Base-by-base conservation (phyloP, 371 early-diverging fungal genomes). In the Mortierella sp. region DNA sequence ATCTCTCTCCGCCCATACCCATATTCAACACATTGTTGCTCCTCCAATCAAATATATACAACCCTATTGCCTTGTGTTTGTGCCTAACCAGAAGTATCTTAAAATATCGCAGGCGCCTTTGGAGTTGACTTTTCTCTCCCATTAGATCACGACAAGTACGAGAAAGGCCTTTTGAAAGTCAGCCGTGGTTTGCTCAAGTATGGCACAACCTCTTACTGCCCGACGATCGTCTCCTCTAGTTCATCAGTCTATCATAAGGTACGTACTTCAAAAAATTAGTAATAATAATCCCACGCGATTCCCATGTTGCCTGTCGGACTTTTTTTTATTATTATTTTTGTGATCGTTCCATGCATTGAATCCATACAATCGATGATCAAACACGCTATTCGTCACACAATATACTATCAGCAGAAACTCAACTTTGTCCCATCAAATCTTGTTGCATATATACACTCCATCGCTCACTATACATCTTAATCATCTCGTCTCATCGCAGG, bases 141-240 rank as follows among this genome's bases (percentile, higher is more conserved):
- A 43, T 83, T 91, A 1, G 89, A 91, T 43, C 66, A 81, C 16
- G 86, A 86, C n/a, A 86, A 83, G 19, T 69, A 84, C 21, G 79
- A 83, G 7, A 86, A 84, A 58, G 84, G 75, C 28, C 83, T 94
- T 4, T 81, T 86, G 47, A 92, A 87, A 60, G 91, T 95, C 10
- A 91, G 93, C 58, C 92, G 89, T 67, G 95, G 94, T 4, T 83
- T 95, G 59, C 84, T 96, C 64, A 87, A 90, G 67, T 91, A 89
- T 66, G 96, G 96, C 0, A 93, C 93, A 69, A 95, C 95, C 8
- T 86, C 94, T 32, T 96, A 92, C 77, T 93, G 94, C 74, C 96
- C 96, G 10, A 96, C 96, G 9, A 86, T 95, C 10, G 94, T 96
- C 36, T 93, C 93, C 65, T 96, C 96, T 2, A 73, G 79, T 5